phyloP scores from a whole-genome alignment of 345 rosid genomes.

The Orychophragmus violaceus region DNA sequence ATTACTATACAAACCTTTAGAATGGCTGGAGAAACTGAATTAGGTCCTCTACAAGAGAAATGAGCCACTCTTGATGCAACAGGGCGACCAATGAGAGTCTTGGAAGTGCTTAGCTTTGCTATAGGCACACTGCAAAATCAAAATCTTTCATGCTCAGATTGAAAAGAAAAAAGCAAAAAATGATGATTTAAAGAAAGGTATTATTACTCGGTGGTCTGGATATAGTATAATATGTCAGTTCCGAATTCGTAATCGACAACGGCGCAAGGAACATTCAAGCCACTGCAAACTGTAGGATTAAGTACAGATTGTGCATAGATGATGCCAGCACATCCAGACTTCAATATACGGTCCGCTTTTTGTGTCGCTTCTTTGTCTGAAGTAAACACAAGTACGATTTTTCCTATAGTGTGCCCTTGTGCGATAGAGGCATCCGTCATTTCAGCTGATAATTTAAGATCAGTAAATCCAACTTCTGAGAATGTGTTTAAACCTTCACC shows the following conservation, averaged over 20 bases:
- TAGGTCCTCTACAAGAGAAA: conserved; percentile 59
- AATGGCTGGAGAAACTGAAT: conserved; percentile 40
- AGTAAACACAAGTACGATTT: conserved; percentile 35
- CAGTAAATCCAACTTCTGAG: conserved; percentile 19
- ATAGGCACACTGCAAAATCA: conserved; percentile 3
- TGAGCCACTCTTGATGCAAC: conserved; percentile 32
- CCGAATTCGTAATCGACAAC: conserved; percentile 36
- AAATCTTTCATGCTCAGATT: not conserved
- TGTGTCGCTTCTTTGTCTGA: conserved; percentile 16
- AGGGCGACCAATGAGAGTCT: conserved; percentile 27
- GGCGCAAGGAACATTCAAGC: conserved; percentile 27
- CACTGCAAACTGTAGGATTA: conserved; percentile 34
- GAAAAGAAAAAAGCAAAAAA: not conserved
- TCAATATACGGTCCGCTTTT: conserved; percentile 28
- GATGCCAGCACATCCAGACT: conserved; percentile 37
- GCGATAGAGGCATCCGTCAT: not conserved
- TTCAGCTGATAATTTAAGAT: conserved; percentile 23
- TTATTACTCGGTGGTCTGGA: conserved; percentile 31
- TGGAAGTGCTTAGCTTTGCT: conserved; percentile 17
- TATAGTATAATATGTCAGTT: conserved; percentile 32
- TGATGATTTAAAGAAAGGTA: not conserved
- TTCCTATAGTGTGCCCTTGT: conserved; percentile 26
- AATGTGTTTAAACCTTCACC: conserved; percentile 30
- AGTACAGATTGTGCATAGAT: conserved; percentile 33
- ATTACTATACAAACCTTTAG: conserved; percentile 15